phyloP scores from a whole-genome alignment of 495 filamentous ascomycete genomes.

The Trichoderma erinaceum region DNA sequence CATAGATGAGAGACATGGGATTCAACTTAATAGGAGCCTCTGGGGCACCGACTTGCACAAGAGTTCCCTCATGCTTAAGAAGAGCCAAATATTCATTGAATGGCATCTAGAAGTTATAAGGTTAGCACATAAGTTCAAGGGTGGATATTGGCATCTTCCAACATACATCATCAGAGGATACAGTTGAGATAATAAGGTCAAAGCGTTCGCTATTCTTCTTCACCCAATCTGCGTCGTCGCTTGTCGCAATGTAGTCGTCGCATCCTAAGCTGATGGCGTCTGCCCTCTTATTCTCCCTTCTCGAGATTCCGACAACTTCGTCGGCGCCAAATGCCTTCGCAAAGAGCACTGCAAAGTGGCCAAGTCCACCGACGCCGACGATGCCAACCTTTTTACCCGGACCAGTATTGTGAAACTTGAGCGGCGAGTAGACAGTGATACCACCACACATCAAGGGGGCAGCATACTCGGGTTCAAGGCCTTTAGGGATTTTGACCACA shows the following conservation, averaged over 20 bases:
- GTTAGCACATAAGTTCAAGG: neutral
- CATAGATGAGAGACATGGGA: constrained; percentile 50
- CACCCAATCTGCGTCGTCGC: constrained; percentile 68
- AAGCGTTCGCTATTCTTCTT: constrained; percentile 55
- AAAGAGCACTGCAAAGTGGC: constrained; percentile 62
- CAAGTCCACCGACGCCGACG: constrained; percentile 76
- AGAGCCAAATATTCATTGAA: constrained; percentile 61
- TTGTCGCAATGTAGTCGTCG: constrained; percentile 72
- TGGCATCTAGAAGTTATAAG: constrained; percentile 53
- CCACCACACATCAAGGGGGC: constrained; percentile 88
- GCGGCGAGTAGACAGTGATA: constrained; percentile 69
- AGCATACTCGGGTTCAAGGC: constrained; percentile 41
- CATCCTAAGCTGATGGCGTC: constrained; percentile 67
- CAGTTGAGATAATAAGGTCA: constrained; percentile 78
- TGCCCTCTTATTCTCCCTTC: constrained; percentile 56
- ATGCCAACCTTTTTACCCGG: constrained; percentile 79
- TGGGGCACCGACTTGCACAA: constrained; percentile 75
- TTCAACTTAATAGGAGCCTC: constrained; percentile 24
- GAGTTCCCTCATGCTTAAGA: constrained; percentile 61
- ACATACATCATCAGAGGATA: constrained; percentile 47
- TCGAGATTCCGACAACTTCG: constrained; percentile 71
- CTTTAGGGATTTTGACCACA: constrained; percentile 70
- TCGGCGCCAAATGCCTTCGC: constrained; percentile 70
- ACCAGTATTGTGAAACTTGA: constrained; percentile 65
- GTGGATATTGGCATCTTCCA: neutral